Evolutionary conservation across 495 filamentous ascomycete species (phyloP).

Genomic region (Cryomyces minteri): DNA sequence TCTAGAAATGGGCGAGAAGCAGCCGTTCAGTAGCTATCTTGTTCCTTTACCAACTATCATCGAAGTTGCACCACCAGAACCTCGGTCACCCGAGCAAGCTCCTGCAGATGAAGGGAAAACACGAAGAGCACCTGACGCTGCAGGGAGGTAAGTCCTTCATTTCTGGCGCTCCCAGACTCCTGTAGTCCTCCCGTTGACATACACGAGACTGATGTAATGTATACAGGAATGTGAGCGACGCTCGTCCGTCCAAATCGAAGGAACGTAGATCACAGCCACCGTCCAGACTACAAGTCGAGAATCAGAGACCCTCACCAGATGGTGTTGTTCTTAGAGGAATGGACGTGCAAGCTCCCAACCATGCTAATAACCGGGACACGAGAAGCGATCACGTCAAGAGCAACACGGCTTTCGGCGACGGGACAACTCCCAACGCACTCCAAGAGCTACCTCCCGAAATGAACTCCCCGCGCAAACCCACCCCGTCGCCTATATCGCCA

Average conservation of each 20-base stretch:
- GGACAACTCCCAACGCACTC: not conserved
- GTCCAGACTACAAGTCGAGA: not conserved
- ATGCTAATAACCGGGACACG: not conserved
- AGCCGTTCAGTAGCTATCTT: slow-evolving; percentile 24
- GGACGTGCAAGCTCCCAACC: too few species aligned
- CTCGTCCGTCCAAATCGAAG: too few species aligned
- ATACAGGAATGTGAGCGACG: too few species aligned
- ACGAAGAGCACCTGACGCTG: not conserved
- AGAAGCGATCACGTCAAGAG: not conserved
- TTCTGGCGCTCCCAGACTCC: not conserved
- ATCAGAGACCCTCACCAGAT: not conserved
- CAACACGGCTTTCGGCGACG: not conserved
- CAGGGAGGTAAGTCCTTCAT: not conserved
- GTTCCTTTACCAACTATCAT: not conserved
- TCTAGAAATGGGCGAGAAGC: slow-evolving; percentile 35
- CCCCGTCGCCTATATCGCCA: slow-evolving; percentile 1
- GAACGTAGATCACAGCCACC: not conserved
- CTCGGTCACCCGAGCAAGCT: not conserved
- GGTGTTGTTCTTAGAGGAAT: not conserved
- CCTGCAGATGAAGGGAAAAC: not conserved
- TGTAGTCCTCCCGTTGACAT: not conserved
- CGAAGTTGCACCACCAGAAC: not conserved
- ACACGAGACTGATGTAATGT: not conserved
- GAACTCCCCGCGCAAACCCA: slow-evolving; percentile 9
- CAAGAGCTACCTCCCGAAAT: slow-evolving; percentile 10